A percentile compares a stretch with the other conserved stretches of the same genome.
These are phyloP conservation scores for Sporothrix variecibatus DNA, from an alignment of 2,329 filamentous ascomycete genomes.

Conservation along the genomic window DNA sequence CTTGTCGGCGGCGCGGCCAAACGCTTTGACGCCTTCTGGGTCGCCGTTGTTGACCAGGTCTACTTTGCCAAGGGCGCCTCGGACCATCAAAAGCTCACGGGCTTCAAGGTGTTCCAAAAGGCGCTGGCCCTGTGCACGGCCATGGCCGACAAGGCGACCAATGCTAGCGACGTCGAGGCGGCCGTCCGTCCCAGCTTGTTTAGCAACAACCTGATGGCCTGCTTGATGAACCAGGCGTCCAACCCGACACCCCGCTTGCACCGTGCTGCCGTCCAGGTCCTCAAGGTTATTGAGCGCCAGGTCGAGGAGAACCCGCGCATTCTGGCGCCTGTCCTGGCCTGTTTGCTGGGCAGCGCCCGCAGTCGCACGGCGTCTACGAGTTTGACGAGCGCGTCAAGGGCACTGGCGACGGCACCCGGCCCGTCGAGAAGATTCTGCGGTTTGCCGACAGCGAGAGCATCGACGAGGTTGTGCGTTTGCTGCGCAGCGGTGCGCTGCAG, in stretches of 20 bases:
- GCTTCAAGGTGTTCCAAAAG: conserved; percentile 83
- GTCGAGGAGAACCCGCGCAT: conserved; percentile 63
- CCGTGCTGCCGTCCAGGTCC: conserved; percentile 71
- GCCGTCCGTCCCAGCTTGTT: conserved; percentile 65
- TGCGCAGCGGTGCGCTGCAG: conserved; percentile 43
- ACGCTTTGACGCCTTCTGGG: conserved; percentile 31
- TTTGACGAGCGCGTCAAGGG: conserved; percentile 81
- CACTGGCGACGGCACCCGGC: conserved; percentile 60
- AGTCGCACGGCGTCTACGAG: conserved; percentile 67
- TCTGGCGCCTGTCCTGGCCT: conserved; percentile 62
- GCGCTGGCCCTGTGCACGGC: conserved; percentile 59
- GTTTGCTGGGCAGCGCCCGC: conserved; percentile 57
- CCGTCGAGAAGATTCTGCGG: conserved; percentile 72
- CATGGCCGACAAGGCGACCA: neutral
- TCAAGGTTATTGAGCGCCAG: conserved; percentile 69
- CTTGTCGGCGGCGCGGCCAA: conserved; percentile 28
- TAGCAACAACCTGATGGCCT: conserved; percentile 79
- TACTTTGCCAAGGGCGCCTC: conserved; percentile 82
- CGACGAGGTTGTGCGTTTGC: conserved; percentile 51
- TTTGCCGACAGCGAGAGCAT: conserved; percentile 59
- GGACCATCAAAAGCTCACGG: conserved; percentile 86
- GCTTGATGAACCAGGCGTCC: conserved; percentile 78
- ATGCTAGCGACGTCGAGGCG: conserved; percentile 28
- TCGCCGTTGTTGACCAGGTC: conserved; percentile 73
- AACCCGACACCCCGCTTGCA: conserved; percentile 78